These are phyloP conservation scores for Kwoniella heveanensis DNA, from an alignment of 768 basidiomycete genomes.

Conservation along the genomic window DNA sequence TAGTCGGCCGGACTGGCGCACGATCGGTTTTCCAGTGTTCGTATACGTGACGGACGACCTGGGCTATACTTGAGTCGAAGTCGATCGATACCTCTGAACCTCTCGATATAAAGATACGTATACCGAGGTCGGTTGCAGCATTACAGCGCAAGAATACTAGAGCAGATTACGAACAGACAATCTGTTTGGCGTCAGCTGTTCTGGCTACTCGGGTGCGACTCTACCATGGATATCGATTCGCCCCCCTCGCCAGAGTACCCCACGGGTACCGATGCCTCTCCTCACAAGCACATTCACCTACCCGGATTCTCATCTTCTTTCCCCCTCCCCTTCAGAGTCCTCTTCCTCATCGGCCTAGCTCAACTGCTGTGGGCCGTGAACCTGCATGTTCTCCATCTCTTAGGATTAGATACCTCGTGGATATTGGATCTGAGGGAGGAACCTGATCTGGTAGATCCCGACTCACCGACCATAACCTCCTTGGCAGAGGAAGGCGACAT, in stretches of 20 bases:
- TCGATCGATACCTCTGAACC: no score
- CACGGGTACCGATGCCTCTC: conserved; percentile 10
- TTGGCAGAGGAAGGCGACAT: conserved; percentile 5
- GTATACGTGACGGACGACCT: no score
- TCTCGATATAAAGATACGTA: no score
- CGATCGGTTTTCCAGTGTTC: no score
- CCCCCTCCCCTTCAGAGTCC: conserved; percentile 89
- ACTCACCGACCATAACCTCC: conserved; percentile 14
- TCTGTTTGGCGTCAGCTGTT: no score
- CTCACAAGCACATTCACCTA: conserved; percentile 49
- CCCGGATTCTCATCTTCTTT: conserved; percentile 58
- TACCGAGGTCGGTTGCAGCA: no score
- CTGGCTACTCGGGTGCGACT: no score
- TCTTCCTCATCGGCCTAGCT: conserved; percentile 75
- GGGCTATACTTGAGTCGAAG: no score
- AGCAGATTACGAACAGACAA: no score
- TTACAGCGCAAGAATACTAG: no score
- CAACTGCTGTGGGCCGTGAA: conserved; percentile 91
- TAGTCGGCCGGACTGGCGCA: no score
- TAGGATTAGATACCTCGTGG: conserved; percentile 72
- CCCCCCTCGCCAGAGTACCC: conserved; percentile 38
- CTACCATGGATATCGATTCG: conserved; percentile 56
- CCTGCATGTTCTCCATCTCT: conserved; percentile 74
- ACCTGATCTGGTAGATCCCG: neutral
- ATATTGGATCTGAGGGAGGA: conserved; percentile 64